phyloP scores from a whole-genome alignment of 768 basidiomycete species.

The Fomitopsis pulvina region DNA sequence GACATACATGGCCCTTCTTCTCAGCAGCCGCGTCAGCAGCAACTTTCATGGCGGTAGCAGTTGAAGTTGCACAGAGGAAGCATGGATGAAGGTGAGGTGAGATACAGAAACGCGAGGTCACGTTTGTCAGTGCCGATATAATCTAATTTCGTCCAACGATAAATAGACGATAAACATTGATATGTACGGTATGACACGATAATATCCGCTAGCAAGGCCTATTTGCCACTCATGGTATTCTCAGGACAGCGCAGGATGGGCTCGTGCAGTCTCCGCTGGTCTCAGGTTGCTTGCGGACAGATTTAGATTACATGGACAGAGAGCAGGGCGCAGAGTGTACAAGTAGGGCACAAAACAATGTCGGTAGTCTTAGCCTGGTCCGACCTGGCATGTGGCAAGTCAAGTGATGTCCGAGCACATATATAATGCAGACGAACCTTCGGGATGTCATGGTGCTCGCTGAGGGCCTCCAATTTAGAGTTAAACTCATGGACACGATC shows the following conservation, averaged over 20 bases:
- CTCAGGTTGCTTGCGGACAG: no score
- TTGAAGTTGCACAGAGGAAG: constrained; percentile 9
- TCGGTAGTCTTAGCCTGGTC: constrained; percentile 62
- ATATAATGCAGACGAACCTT: constrained; percentile 47
- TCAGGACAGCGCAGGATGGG: background rate
- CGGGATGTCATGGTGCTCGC: constrained; percentile 93
- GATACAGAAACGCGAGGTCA: constrained; percentile 17
- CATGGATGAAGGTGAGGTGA: constrained; percentile 21
- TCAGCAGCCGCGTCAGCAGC: constrained; percentile 25
- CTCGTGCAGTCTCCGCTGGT: no score
- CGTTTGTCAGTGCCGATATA: constrained; percentile 25
- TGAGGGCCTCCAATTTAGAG: constrained; percentile 73
- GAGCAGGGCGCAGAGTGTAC: background rate
- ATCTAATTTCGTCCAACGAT: constrained; percentile 24
- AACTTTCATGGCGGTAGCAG: constrained; percentile 29
- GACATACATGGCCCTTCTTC: constrained; percentile 48
- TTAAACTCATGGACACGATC: constrained; percentile 92
- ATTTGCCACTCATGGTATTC: background rate
- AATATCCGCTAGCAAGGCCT: background rate
- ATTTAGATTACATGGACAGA: background rate
- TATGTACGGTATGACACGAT: background rate
- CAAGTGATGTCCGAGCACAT: constrained; percentile 1
- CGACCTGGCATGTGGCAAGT: constrained; percentile 47
- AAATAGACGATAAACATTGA: constrained; percentile 23
- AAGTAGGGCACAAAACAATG: background rate